Evolutionary conservation across 1,284 basidiomycete species (phyloP), one percentile per base, ranked within the genome.

Genomic region (Caloboletus inedulis): DNA sequence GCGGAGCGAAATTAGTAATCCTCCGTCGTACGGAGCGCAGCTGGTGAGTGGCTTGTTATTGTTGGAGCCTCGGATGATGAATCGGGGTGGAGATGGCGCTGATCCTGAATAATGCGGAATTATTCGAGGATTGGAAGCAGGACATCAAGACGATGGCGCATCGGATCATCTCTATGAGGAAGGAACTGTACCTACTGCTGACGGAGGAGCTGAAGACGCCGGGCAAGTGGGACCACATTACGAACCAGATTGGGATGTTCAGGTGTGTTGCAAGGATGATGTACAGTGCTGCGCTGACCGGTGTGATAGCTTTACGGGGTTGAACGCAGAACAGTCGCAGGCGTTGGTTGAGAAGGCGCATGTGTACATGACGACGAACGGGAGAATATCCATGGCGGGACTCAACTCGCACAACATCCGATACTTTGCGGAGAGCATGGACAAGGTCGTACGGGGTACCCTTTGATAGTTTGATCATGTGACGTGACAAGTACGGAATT

Each of bases 141-240:
- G 95, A 99, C 70, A 91, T 99, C 69, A 75, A 78, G 70, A 91
- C 89, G 57, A 98, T 99, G 95, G 85, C 94, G 0, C 80, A 85
- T 41, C 84, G 96, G 41, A 94, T 99, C 66, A 94, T 94, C 61
- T 80, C 81, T 52, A 98, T 97, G 85, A 85, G 96, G 39, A 78
- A 87, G 64, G 82, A 90, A 74, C 77, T 99, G 58, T 81, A 82
- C 73, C 77, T 83, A 51, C 69, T 93, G 59, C 71, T 99, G 67
- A 90, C 86, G 21, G 81, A 91, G 59, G 85, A 91, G 72, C 75
- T 92, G 65, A 82, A 93, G 74, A 98, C 96, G 45, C 95, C 96
- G 0, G 92, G 93, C 1, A 82, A 79, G 58, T 99, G 96, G 96
- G 80, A 85, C 19, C 94, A 98, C 71, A 91, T 98, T 63, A 75